These are phyloP conservation scores for Aspergillus pseudoterreus DNA, from an alignment of 2,329 filamentous ascomycete genomes.

Conservation along the genomic window DNA sequence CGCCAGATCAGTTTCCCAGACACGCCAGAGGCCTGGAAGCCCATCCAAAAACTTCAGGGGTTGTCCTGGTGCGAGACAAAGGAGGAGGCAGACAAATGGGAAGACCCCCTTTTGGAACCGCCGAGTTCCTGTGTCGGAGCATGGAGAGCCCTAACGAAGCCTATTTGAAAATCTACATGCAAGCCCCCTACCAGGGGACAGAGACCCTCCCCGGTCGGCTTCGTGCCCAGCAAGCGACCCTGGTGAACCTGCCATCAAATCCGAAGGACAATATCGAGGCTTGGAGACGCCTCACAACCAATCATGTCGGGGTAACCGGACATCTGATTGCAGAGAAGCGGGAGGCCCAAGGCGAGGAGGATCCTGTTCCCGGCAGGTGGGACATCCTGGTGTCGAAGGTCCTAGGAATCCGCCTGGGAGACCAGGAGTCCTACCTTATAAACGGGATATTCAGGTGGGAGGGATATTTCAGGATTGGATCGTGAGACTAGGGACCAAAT, in stretches of 20 bases:
- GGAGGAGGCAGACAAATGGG: no score
- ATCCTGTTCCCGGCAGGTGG: background rate
- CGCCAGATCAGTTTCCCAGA: no score
- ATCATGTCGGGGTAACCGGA: background rate
- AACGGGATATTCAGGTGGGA: background rate
- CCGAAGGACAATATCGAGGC: background rate
- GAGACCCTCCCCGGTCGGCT: background rate
- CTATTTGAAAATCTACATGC: no score
- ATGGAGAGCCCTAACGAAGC: no score
- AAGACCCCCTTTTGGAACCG: no score
- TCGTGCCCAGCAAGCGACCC: background rate
- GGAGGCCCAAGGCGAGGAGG: background rate
- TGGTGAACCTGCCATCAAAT: background rate
- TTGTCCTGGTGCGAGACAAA: no score
- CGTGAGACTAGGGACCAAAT: background rate
- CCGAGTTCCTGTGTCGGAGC: no score
- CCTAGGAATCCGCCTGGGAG: background rate
- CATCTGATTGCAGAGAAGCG: background rate
- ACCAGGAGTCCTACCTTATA: background rate
- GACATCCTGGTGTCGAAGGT: background rate
- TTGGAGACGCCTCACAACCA: background rate
- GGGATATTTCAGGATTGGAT: background rate
- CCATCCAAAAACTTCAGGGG: no score
- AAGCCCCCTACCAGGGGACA: background rate
- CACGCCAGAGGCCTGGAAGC: no score